Conservation (phyloP, 305 asterid genomes). For the Fraxinus sp. region DNA sequence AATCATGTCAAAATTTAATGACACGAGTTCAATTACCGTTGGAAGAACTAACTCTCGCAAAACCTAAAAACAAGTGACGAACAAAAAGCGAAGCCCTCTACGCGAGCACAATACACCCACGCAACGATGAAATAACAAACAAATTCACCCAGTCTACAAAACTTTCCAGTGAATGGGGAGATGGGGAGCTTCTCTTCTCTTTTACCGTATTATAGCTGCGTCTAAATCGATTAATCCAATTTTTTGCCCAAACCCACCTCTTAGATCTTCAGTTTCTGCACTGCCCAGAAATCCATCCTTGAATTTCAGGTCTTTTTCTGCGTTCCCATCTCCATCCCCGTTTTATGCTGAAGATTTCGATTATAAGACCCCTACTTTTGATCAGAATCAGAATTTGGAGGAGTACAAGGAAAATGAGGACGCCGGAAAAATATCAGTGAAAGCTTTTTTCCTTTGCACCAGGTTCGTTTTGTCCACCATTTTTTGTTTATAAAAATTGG, state of each 20-base stretch:
- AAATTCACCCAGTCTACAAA: background rate
- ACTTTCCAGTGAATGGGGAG: conserved; percentile 73
- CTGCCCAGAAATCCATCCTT: conserved; percentile 29
- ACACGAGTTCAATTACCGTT: too few species aligned
- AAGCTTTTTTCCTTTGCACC: conserved; percentile 80
- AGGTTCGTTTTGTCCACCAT: conserved; percentile 44
- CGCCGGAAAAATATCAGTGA: conserved; percentile 64
- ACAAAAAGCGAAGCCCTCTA: background rate
- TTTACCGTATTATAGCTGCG: conserved; percentile 44
- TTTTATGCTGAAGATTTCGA: conserved; percentile 53
- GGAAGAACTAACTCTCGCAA: too few species aligned
- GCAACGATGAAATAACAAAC: too few species aligned
- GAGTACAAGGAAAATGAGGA: conserved; percentile 43
- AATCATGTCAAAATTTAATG: too few species aligned
- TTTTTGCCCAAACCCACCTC: conserved; percentile 25
- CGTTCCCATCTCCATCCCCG: conserved; percentile 54
- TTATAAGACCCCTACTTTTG: conserved; percentile 31
- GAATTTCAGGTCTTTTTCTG: conserved; percentile 62
- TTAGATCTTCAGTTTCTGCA: conserved; percentile 26
- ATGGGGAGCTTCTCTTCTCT: conserved; percentile 64
- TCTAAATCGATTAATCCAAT: conserved; percentile 34
- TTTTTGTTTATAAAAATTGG: background rate
- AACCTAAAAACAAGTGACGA: background rate
- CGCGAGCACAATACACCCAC: background rate
- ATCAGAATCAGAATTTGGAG: conserved; percentile 29